Conservation (phyloP, 305 asterid species). For the Fraxinus xanthoxyloides region DNA sequence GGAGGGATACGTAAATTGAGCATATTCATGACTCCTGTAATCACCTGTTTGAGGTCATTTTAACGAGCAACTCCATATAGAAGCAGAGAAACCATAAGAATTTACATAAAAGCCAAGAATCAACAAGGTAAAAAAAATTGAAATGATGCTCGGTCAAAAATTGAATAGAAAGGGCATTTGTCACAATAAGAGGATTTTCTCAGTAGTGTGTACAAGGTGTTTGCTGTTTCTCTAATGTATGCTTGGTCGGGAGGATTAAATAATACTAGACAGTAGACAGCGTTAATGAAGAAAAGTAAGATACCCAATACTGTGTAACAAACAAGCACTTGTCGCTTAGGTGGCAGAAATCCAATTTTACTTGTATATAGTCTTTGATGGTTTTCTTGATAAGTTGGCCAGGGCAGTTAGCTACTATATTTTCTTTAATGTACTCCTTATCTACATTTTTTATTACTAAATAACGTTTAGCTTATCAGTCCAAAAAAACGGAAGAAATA, state of each 20-base stretch:
- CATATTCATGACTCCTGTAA: slow-evolving; percentile 68
- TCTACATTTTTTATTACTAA: background rate
- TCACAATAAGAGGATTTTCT: background rate
- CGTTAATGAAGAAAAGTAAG: background rate
- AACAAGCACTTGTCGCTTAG: too few relatives aligned
- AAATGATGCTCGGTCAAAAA: slow-evolving; percentile 5
- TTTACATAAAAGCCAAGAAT: background rate
- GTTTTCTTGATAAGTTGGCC: slow-evolving; percentile 8
- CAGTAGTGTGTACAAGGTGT: background rate
- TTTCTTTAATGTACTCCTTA: background rate
- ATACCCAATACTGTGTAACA: background rate
- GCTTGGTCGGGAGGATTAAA: background rate
- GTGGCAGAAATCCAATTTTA: too few relatives aligned
- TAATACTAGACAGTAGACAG: too few relatives aligned
- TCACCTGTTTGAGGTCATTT: slow-evolving; percentile 55
- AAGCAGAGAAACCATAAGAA: slow-evolving; percentile 11
- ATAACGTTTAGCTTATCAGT: background rate
- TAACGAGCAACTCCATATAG: slow-evolving; percentile 25
- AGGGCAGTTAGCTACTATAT: background rate
- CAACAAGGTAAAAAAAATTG: background rate
- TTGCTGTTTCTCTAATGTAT: background rate
- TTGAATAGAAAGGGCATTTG: slow-evolving; percentile 3
- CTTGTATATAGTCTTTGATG: background rate
- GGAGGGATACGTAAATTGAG: slow-evolving; percentile 71
- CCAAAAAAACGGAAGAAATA: background rate